These are phyloP conservation scores for Psophocarpus tetragonolobus DNA, from an alignment of 306 rosid species.

Conservation along the genomic window DNA sequence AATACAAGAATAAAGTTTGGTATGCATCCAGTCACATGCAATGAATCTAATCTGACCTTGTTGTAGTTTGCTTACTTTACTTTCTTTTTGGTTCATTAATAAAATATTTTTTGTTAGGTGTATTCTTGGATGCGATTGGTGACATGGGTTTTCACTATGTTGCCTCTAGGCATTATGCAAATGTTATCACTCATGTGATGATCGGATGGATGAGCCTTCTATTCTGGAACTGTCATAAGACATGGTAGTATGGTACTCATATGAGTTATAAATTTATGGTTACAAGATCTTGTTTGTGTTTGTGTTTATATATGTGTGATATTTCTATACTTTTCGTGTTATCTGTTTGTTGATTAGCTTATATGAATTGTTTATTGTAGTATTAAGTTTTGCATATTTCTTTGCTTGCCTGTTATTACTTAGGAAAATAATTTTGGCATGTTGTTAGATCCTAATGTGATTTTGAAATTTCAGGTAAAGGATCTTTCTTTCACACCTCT, in stretches of 20 bases:
- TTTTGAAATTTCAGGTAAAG: constrained; percentile 65
- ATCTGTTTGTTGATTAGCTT: constrained; percentile 16
- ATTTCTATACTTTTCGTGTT: background rate
- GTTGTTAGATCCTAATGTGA: constrained; percentile 27
- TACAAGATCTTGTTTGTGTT: constrained; percentile 23
- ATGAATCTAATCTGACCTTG: constrained; percentile 2
- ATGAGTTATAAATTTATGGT: background rate
- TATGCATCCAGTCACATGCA: constrained; percentile 37
- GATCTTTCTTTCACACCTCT: constrained; percentile 95
- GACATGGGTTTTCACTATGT: constrained; percentile 80
- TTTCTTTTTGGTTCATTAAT: constrained; percentile 2
- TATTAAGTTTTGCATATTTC: constrained; percentile 19
- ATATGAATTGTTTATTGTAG: constrained; percentile 1
- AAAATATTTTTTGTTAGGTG: constrained; percentile 52
- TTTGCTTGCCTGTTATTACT: background rate
- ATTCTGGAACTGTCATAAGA: constrained; percentile 77
- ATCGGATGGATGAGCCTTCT: constrained; percentile 51
- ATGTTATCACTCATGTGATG: constrained; percentile 63
- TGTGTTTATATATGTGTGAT: constrained; percentile 16
- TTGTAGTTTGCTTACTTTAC: background rate
- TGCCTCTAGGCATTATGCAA: constrained; percentile 96
- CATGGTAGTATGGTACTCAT: constrained; percentile 76
- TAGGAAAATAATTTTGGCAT: background rate
- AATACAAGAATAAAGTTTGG: constrained; percentile 97
- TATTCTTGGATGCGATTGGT: constrained; percentile 86